Conservation (phyloP, 495 filamentous ascomycete genomes). For the Darksidea phi region DNA sequence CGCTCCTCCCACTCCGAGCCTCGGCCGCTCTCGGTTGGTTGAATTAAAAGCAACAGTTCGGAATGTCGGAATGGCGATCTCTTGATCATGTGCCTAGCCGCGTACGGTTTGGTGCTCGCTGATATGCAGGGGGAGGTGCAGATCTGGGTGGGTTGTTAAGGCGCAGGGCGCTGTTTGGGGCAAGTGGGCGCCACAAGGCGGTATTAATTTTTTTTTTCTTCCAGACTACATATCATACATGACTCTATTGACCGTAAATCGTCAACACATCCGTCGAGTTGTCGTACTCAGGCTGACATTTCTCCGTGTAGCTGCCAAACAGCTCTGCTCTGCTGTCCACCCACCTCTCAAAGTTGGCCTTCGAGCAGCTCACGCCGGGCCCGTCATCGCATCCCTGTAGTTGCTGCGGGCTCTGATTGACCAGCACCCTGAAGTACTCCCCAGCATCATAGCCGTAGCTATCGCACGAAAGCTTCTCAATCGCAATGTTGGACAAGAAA, state of each 20-base stretch:
- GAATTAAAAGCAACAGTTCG: conserved; percentile 12
- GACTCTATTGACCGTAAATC: conserved; percentile 29
- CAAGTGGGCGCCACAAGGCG: not conserved
- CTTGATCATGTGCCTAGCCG: no score
- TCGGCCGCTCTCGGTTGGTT: not conserved
- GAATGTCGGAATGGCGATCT: conserved; percentile 7
- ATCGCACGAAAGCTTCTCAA: conserved; percentile 47
- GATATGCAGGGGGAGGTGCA: no score
- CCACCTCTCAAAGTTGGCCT: conserved; percentile 12
- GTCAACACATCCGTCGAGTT: conserved; percentile 38
- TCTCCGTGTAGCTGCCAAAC: conserved; percentile 35
- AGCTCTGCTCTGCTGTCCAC: conserved; percentile 22
- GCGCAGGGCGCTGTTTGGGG: no score
- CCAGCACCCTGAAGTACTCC: conserved; percentile 34
- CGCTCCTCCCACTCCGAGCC: not conserved
- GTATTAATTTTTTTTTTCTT: no score
- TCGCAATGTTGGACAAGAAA: conserved; percentile 48
- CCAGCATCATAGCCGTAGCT: conserved; percentile 31
- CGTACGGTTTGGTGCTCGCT: no score
- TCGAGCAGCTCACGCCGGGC: conserved; percentile 38
- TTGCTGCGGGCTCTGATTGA: conserved; percentile 39
- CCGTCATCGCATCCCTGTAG: conserved; percentile 35
- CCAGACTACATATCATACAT: not conserved
- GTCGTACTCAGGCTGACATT: conserved; percentile 37
- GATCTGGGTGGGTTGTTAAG: no score